Base-by-base conservation (phyloP, 140 eudicot species). In the Ambrosia hybrid region DNA sequence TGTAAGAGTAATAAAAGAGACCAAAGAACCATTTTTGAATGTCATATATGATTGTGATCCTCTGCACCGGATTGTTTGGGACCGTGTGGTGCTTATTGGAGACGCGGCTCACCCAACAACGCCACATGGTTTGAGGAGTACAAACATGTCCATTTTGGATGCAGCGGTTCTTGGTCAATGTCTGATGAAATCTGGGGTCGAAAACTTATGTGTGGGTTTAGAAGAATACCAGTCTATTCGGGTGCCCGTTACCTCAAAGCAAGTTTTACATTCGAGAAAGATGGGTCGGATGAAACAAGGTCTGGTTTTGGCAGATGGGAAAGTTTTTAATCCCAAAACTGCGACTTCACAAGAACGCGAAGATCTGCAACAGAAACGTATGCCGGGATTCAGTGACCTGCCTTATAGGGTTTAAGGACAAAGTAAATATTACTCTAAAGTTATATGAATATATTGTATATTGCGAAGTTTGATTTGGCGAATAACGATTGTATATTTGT, bases 91-190 rank as follows among this genome's bases (percentile, higher is more conserved):
- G 30, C 77, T 92, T 71, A 57, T 85, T 52, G 98, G 98, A 72
- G 98, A 92, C 56, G 95, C 95, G 14, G 95, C 98, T 78, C 96
- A 92, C 67, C 98, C 96, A 6, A 85, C 95, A 39, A 92, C 96
- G 0, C 98, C 98, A 64, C 98, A 92, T 16, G 96, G 98, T 21
- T 39, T 87, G 38, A 72, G 98, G 77, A 89, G 98, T 87, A 92
- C 98, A 65, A 92, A 92, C 85, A 92, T 89, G 98, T 86, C 98
- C 53, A 73, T 92, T 38, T 57, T 86, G 46, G 98, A 92, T 78
- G 98, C 95, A 48, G 88, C 87, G 1, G 90, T 92, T 68, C 39
- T 89, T 30, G 98, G 98, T 57, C 81, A 83, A 66, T 85, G 95
- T 71, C 83, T 92, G 0, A 72, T 73, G 82, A 89, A 89, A 58